Evolutionary conservation across 2,329 filamentous ascomycete species (phyloP).

Genomic region (Plectosphaerella cucumerina): DNA sequence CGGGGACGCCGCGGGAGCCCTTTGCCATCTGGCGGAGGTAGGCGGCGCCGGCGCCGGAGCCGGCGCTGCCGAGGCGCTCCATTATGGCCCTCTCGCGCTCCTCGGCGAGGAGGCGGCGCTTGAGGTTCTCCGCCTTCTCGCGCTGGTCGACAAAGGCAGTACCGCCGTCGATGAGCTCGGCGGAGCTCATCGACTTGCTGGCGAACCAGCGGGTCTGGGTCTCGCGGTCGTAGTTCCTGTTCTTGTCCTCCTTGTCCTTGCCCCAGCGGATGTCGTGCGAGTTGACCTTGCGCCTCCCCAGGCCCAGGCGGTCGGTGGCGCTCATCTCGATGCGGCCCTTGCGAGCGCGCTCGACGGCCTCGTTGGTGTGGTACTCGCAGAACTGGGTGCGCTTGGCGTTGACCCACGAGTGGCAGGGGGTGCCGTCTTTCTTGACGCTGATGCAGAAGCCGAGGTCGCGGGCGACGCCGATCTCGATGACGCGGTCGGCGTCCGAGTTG

Average conservation of each 20-base stretch:
- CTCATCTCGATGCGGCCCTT: slow-evolving; percentile 76
- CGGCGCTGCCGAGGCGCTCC: slow-evolving; percentile 60
- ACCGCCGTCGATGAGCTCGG: slow-evolving; percentile 61
- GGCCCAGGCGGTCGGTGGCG: slow-evolving; percentile 45
- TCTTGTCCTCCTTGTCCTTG: slow-evolving; percentile 17
- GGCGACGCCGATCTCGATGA: slow-evolving; percentile 82
- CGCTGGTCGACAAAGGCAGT: slow-evolving; percentile 55
- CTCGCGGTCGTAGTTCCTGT: slow-evolving; percentile 51
- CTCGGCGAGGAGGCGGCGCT: slow-evolving; percentile 58
- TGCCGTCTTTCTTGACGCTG: slow-evolving; percentile 77
- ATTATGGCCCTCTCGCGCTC: slow-evolving; percentile 72
- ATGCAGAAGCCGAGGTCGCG: slow-evolving; percentile 89
- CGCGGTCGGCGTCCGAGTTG: slow-evolving; percentile 79
- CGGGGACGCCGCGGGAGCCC: not conserved
- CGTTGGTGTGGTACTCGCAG: slow-evolving; percentile 89
- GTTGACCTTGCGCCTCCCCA: slow-evolving; percentile 12
- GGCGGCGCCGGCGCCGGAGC: slow-evolving; percentile 63
- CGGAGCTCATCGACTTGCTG: slow-evolving; percentile 46
- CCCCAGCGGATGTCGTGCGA: slow-evolving; percentile 10
- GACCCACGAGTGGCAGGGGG: slow-evolving; percentile 77
- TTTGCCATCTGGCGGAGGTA: slow-evolving; percentile 52
- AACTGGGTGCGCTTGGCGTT: slow-evolving; percentile 84
- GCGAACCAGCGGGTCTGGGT: slow-evolving; percentile 56
- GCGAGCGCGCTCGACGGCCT: slow-evolving; percentile 66
- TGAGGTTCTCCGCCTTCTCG: slow-evolving; percentile 62